These are phyloP conservation scores for Colletotrichum acutatum DNA, from an alignment of 2,329 filamentous ascomycete species.

Conservation along the genomic window DNA sequence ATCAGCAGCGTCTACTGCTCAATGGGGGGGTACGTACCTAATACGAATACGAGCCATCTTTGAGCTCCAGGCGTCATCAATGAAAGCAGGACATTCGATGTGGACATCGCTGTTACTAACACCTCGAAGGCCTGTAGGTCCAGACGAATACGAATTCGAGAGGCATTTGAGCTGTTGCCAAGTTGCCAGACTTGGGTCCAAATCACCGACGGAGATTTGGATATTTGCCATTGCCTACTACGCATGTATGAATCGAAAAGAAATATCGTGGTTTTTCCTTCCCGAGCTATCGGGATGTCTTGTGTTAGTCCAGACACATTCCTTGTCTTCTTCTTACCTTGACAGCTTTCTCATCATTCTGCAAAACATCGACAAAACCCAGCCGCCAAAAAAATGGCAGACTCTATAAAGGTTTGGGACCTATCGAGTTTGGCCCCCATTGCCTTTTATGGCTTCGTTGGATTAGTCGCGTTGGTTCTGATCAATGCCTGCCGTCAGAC, in stretches of 20 bases:
- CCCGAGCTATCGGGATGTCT: no score
- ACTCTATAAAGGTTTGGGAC: no score
- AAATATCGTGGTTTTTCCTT: no score
- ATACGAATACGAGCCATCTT: not conserved
- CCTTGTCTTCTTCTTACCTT: not conserved
- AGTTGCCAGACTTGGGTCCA: not conserved
- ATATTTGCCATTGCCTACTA: not conserved
- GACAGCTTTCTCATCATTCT: not conserved
- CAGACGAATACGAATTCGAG: not conserved
- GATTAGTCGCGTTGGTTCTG: not conserved
- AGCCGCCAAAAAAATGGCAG: not conserved
- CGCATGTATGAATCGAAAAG: no score
- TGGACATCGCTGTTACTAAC: not conserved
- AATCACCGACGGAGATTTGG: not conserved
- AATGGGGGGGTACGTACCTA: not conserved
- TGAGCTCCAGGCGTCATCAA: not conserved
- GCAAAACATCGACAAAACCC: not conserved
- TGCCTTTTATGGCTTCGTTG: not conserved
- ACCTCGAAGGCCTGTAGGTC: not conserved
- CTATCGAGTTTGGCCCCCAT: not conserved
- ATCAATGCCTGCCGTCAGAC: not conserved
- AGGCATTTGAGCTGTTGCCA: not conserved
- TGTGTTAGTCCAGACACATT: not conserved
- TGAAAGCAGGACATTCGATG: not conserved
- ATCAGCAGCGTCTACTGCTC: not conserved